Base-by-base conservation (phyloP, 2,329 filamentous ascomycete genomes). In the Trichoderma polysporum region DNA sequence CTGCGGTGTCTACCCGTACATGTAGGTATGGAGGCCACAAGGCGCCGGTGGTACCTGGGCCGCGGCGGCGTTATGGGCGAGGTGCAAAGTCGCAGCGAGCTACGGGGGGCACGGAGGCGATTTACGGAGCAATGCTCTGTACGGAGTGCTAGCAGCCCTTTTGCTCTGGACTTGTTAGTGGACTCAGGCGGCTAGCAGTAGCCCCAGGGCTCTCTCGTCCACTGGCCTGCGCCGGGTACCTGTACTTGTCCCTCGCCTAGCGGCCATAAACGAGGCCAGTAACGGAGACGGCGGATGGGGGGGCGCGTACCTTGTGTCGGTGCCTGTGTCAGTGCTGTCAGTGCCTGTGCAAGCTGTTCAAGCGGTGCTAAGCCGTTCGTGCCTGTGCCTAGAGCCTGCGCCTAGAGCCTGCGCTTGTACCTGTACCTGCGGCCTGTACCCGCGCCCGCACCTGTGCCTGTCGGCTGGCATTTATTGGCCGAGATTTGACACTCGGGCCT, bases 401-500 rank as follows among this genome's bases (percentile, higher is more conserved):
- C 33, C 41, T n/a, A 15, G 27, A 22, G 13, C 50, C 35, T 13
- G 22, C 37, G 37, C 37, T 45, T 17, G 41, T 45, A 45, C 41
- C 50, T 22, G 47, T 3, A 50, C 47, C 13, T 50, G 25, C 22
- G 25, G 25, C 52, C n/a, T 29, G 52, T 62, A 15, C 41, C 33
- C 22, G 47, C 47, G 47, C 59, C 31, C 33, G 58, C 49, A 45
- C 58, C 49, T 53, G 47, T 33, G 45, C 59, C 49, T 53, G 49
- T 53, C 33, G 47, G 47, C 47, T 53, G 47, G 49, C 49, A 52
- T 64, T 33, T 47, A 64, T 64, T 64, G 60, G 60, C 60, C 60
- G 60, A 64, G 60, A 64, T 64, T 64, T 45, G 60, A 64, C 60
- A 45, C 60, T 53, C 37, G 49, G 60, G 60, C 49, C 33, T 62